A percentile compares a stretch with the other conserved stretches of the same genome.
phyloP scores from a whole-genome alignment of 306 rosid genomes.

The Cicer pinnatifidum region DNA sequence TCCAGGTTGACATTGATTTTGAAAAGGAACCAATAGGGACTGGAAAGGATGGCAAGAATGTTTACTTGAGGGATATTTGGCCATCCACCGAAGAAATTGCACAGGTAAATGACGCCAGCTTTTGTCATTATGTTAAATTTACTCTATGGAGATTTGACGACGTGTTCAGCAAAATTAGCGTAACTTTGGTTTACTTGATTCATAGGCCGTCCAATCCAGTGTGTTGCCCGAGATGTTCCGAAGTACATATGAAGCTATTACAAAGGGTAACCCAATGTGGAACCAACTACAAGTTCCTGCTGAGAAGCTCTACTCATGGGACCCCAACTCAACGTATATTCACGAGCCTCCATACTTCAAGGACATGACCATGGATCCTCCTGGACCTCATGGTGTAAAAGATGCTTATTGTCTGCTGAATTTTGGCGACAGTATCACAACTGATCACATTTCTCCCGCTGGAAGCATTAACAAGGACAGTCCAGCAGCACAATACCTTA shows the following conservation, averaged over 20 bases:
- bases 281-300: conserved; percentile 82
- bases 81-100: conserved; percentile 85
- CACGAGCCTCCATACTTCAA: conserved; percentile 99
- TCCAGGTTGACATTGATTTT: conserved; percentile 89
- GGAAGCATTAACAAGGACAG: conserved; percentile 97
- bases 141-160: background rate
- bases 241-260: conserved; percentile 88
- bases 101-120: conserved; percentile 55
- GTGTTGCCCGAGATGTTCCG: conserved; percentile 95
- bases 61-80: conserved; percentile 86
- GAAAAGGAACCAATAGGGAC: conserved; percentile 88
- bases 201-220: conserved; percentile 87
- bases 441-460: conserved; percentile 99
- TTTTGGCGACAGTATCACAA: conserved; percentile 97
- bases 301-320: conserved; percentile 88
- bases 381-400: conserved; percentile 95
- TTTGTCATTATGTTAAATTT: conserved; percentile 26
- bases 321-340: conserved; percentile 90
- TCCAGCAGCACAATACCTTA: conserved; percentile 89
- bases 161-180: conserved; percentile 38
- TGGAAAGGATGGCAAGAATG: conserved; percentile 82
- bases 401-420: conserved; percentile 93
- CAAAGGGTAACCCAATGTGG: conserved; percentile 93
- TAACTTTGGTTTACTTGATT: conserved; percentile 47
- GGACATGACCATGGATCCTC: conserved; percentile 91